Conservation (phyloP, 768 basidiomycete genomes). For the Symmetrospora coprosmae region DNA sequence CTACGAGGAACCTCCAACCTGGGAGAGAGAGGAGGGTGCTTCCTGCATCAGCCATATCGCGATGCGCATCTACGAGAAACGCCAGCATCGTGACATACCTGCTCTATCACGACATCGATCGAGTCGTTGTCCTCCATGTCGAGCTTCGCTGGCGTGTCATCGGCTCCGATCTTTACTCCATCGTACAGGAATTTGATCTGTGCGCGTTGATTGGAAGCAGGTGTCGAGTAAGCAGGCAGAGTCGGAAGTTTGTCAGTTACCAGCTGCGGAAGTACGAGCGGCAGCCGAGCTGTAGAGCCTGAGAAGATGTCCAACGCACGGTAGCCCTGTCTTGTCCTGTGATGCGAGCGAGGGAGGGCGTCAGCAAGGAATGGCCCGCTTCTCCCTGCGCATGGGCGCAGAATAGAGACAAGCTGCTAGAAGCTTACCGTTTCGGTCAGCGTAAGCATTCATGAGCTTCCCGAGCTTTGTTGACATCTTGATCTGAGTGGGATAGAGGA, state of each 20-base stretch:
- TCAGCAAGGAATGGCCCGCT: neutral
- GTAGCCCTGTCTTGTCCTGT: conserved; percentile 21
- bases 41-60: no score
- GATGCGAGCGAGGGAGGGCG: neutral
- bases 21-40: no score
- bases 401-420: neutral
- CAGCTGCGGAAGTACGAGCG: no score
- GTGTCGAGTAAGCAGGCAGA: neutral
- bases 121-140: conserved; percentile 78
- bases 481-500: no score
- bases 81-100: conserved; percentile 2
- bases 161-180: conserved; percentile 67
- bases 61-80: no score
- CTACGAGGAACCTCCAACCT: no score
- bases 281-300: neutral
- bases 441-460: conserved; percentile 26
- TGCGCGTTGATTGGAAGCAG: neutral
- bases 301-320: neutral
- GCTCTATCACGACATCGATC: conserved; percentile 94
- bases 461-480: conserved; percentile 27
- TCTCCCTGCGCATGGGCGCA: neutral
- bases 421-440: conserved; percentile 20
- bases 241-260: no score
- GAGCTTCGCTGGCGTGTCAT: conserved; percentile 68
- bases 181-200: conserved; percentile 71